Conservation (phyloP, 1,284 basidiomycete species). For the Fomitopsis pinicola region DNA sequence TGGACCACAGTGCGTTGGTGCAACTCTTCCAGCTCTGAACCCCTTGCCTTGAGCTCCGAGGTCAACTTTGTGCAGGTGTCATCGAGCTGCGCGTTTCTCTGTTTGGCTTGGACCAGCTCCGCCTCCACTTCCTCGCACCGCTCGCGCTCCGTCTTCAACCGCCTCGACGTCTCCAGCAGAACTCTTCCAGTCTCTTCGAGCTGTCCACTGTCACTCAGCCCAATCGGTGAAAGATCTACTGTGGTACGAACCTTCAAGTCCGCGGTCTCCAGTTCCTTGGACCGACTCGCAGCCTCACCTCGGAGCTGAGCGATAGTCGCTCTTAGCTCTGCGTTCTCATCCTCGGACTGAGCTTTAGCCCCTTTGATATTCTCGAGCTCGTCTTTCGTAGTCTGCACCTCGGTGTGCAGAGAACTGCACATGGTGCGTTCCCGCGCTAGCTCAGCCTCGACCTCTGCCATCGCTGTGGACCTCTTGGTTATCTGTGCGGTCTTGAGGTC, state of each 20-base stretch:
- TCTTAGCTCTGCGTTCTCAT: background rate
- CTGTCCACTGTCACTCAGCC: background rate
- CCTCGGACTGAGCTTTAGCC: background rate
- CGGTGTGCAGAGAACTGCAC: background rate
- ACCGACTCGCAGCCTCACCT: background rate
- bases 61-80: background rate
- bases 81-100: background rate
- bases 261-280: background rate
- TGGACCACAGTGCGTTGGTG: background rate
- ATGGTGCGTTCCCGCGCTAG: background rate
- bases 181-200: background rate
- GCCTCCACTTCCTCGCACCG: background rate
- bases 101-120: background rate
- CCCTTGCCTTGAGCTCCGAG: background rate
- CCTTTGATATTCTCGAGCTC: background rate
- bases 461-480: background rate
- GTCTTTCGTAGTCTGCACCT: background rate
- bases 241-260: background rate
- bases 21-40: background rate
- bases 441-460: background rate
- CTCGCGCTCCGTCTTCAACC: background rate
- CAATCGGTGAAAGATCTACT: background rate
- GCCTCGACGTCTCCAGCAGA: background rate
- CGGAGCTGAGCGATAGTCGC: background rate
- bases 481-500: background rate